A percentile compares a stretch with the other conserved stretches of the same genome.
phyloP scores from a whole-genome alignment of 2,329 filamentous ascomycete species.

The Ustulina deusta region DNA sequence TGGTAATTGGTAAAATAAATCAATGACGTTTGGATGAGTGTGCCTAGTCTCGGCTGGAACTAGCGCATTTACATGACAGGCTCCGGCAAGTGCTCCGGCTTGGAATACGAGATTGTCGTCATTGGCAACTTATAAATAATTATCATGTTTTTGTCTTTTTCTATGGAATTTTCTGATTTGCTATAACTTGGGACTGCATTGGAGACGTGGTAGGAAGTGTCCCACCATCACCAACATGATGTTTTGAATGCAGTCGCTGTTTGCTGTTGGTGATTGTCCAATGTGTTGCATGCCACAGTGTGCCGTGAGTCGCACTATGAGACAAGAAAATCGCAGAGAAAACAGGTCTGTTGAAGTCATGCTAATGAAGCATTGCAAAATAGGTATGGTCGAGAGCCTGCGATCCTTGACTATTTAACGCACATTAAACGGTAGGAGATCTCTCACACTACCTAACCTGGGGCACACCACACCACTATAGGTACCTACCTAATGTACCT shows the following conservation, averaged over 20 bases:
- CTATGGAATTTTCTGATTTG: background rate
- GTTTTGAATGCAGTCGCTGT: background rate
- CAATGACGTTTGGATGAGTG: constrained; percentile 19
- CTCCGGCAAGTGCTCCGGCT: background rate
- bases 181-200: background rate
- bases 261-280: background rate
- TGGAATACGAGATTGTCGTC: constrained; percentile 35
- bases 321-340: no score
- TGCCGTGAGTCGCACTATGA: background rate
- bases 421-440: no score
- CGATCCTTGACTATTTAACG: no score
- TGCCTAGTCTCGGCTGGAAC: background rate
- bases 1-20: background rate
- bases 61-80: constrained; percentile 11
- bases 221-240: background rate
- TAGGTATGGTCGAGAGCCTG: no score
- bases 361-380: background rate
- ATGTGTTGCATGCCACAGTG: background rate
- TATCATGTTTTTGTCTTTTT: background rate
- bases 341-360: no score
- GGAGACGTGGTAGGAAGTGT: background rate
- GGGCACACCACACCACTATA: no score
- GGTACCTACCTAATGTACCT: no score
- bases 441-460: no score
- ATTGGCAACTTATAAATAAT: constrained; percentile 2